These are phyloP conservation scores for Colletotrichum lini DNA, from an alignment of 2,329 filamentous ascomycete genomes.

Conservation along the genomic window DNA sequence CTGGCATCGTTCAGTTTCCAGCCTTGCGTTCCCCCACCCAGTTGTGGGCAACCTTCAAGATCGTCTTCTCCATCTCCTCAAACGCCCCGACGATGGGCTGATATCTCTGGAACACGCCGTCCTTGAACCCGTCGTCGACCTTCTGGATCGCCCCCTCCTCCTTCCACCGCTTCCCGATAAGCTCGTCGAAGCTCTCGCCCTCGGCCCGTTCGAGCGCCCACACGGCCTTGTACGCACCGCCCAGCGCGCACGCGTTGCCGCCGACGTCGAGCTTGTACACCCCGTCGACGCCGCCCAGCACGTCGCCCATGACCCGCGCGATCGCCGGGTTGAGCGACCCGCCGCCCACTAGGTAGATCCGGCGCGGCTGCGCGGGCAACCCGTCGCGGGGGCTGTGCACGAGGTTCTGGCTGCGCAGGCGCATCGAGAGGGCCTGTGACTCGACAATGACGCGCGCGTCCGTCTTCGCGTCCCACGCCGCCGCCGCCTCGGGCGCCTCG, in stretches of 20 bases:
- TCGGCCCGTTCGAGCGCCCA: slow-evolving; percentile 84
- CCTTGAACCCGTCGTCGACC: slow-evolving; percentile 85
- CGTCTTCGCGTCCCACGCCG: slow-evolving; percentile 68
- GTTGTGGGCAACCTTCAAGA: slow-evolving; percentile 65
- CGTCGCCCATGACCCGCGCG: slow-evolving; percentile 85
- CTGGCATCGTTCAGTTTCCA: too few relatives aligned
- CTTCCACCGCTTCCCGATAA: slow-evolving; percentile 87
- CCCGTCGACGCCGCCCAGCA: slow-evolving; percentile 85
- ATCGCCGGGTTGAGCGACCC: slow-evolving; percentile 93
- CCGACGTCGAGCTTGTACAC: slow-evolving; percentile 95
- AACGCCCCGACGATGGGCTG: slow-evolving; percentile 83
- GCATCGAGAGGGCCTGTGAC: slow-evolving; percentile 93
- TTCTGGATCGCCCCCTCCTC: slow-evolving; percentile 87
- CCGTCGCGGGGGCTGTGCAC: slow-evolving; percentile 68
- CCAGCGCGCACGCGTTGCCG: slow-evolving; percentile 93
- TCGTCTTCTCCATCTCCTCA: slow-evolving; percentile 78
- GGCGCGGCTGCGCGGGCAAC: slow-evolving; percentile 86
- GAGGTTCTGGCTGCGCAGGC: slow-evolving; percentile 84
- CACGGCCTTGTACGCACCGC: slow-evolving; percentile 94
- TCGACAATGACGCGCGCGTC: slow-evolving; percentile 92
- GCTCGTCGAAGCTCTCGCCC: slow-evolving; percentile 87
- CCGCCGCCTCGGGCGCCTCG: slow-evolving; percentile 54
- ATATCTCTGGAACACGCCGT: slow-evolving; percentile 83
- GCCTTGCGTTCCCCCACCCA: slow-evolving; percentile 28
- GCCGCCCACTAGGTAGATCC: slow-evolving; percentile 95